phyloP scores from a whole-genome alignment of 768 basidiomycete genomes.

The Lepiota venenata region DNA sequence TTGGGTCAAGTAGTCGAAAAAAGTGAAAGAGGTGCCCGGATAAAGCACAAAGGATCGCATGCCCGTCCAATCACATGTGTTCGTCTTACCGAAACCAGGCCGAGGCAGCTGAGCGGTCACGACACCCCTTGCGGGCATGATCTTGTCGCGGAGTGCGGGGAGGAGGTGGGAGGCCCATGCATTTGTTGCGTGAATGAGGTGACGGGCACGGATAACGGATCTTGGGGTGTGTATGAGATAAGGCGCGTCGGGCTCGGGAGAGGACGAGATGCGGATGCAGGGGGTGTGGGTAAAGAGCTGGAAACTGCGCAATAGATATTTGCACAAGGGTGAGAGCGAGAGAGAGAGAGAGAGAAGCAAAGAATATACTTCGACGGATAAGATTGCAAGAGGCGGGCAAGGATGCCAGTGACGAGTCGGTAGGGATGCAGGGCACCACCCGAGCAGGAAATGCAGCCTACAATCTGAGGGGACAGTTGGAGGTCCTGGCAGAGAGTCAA shows the following conservation, averaged over 20 bases:
- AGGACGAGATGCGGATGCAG: conserved; percentile 45
- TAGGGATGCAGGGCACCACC: conserved; percentile 72
- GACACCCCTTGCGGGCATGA: conserved; percentile 54
- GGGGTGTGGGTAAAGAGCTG: conserved; percentile 58
- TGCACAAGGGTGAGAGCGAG: neutral
- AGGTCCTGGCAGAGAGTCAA: conserved; percentile 35
- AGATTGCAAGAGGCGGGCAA: conserved; percentile 47
- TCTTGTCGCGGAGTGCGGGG: conserved; percentile 54
- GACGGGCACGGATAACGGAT: conserved; percentile 52
- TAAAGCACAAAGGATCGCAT: conserved; percentile 59
- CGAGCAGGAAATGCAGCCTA: conserved; percentile 48
- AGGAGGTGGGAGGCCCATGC: conserved; percentile 77
- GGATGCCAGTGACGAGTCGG: conserved; percentile 58
- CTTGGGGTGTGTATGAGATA: conserved; percentile 62
- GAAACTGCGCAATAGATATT: conserved; percentile 38
- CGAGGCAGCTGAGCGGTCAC: conserved; percentile 69
- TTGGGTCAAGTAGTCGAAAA: conserved; percentile 71
- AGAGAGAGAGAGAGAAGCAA: neutral
- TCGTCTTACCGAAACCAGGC: conserved; percentile 19
- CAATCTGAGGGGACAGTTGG: conserved; percentile 39
- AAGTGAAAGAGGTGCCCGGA: conserved; percentile 31
- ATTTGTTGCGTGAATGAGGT: conserved; percentile 85
- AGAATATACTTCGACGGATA: conserved; percentile 44
- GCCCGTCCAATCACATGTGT: conserved; percentile 30
- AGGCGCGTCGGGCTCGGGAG: conserved; percentile 12